Conservation (phyloP, 257 asterid genomes). For the Nicotiana sylvestris region DNA sequence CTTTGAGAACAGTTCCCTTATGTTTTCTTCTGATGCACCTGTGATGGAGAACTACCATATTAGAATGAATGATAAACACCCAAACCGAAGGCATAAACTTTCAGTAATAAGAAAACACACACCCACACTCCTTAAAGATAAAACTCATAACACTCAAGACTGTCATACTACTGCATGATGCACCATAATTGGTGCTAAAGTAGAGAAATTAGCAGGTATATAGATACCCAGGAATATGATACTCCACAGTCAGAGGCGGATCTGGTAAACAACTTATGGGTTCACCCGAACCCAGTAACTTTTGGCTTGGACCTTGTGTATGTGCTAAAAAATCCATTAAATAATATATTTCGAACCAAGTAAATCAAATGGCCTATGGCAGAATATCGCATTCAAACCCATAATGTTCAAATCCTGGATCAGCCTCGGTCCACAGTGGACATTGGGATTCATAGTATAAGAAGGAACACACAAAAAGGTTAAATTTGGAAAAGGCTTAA, state of each 20-base stretch:
- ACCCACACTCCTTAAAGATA: neutral
- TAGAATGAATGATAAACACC: neutral
- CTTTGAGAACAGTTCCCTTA: slow-evolving; percentile 66
- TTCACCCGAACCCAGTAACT: too few relatives aligned
- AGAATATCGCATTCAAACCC: too few relatives aligned
- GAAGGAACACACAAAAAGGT: too few relatives aligned
- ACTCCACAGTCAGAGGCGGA: neutral
- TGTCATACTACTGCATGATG: neutral
- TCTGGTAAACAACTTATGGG: too few relatives aligned
- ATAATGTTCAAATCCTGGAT: too few relatives aligned
- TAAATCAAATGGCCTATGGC: too few relatives aligned
- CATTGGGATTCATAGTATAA: too few relatives aligned
- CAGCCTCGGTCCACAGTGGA: too few relatives aligned
- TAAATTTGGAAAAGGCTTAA: too few relatives aligned
- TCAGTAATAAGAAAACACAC: neutral
- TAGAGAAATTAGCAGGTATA: neutral
- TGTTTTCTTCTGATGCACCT: slow-evolving; percentile 93
- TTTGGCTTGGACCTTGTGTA: too few relatives aligned
- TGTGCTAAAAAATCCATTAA: too few relatives aligned
- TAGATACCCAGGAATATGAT: neutral
- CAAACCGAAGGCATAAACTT: neutral
- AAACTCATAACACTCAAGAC: neutral
- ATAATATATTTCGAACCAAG: too few relatives aligned
- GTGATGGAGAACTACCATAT: slow-evolving; percentile 10
- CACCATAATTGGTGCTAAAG: neutral